These are phyloP conservation scores for Yamadazyma phyllophila DNA, from an alignment of 805 yeast genomes.

Conservation along the genomic window DNA sequence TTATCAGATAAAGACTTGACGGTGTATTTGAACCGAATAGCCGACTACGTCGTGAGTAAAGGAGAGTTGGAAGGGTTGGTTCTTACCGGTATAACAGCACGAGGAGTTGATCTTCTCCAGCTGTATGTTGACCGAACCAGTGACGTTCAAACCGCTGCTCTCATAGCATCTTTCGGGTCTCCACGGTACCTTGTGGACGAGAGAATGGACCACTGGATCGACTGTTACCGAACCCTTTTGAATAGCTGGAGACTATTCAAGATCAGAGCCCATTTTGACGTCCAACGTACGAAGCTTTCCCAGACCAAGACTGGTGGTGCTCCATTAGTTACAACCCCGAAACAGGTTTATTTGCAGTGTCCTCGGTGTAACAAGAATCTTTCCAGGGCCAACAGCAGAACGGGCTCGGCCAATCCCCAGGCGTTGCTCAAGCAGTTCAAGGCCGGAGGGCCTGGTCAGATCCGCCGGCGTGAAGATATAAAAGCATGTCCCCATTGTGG, in stretches of 20 bases:
- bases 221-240: slow-evolving; percentile 61
- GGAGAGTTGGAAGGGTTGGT: slow-evolving; percentile 93
- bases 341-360: slow-evolving; percentile 82
- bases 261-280: slow-evolving; percentile 83
- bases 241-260: slow-evolving; percentile 80
- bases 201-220: slow-evolving; percentile 77
- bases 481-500: slow-evolving; percentile 80
- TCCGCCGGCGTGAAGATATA: slow-evolving; percentile 18
- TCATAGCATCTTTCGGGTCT: slow-evolving; percentile 75
- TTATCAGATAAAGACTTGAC: slow-evolving; percentile 76
- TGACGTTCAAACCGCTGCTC: slow-evolving; percentile 89
- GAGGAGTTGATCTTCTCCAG: slow-evolving; percentile 77
- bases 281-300: slow-evolving; percentile 65
- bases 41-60: slow-evolving; percentile 63
- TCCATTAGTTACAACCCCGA: slow-evolving; percentile 52
- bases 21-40: slow-evolving; percentile 65
- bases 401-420: slow-evolving; percentile 10
- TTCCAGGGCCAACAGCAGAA: slow-evolving; percentile 20
- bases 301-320: slow-evolving; percentile 46
- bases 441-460: slow-evolving; percentile 14
- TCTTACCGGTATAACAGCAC: slow-evolving; percentile 87
- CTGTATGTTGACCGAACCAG: slow-evolving; percentile 83
- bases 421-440: slow-evolving; percentile 35
- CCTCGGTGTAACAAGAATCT: slow-evolving; percentile 76
- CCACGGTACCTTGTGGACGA: slow-evolving; percentile 78